Evolutionary conservation across 352 stramenopile species (phyloP).

Genomic region (Hyaloperonospora brassicae): DNA sequence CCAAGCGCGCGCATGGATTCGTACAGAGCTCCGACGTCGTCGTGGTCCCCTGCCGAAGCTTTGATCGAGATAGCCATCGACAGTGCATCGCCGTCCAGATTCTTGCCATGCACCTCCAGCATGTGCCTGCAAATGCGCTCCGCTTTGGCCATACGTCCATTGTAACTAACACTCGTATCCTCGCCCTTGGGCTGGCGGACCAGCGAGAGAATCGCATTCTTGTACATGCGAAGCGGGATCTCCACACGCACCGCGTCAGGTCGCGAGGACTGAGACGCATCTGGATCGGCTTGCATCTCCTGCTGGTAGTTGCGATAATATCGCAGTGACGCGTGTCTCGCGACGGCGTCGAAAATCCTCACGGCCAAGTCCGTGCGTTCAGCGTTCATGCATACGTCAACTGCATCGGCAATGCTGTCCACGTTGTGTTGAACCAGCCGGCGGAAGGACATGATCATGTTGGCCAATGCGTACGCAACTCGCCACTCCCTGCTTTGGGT

Average conservation of each 20-base stretch:
- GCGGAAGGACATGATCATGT: constrained; percentile 64
- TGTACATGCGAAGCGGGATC: constrained; percentile 64
- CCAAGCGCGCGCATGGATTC: constrained; percentile 57
- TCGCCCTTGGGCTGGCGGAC: constrained; percentile 34
- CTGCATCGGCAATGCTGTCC: constrained; percentile 59
- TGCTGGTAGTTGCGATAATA: constrained; percentile 20
- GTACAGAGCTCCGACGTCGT: constrained; percentile 69
- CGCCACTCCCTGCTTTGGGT: constrained; percentile 48
- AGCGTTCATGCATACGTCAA: constrained; percentile 52
- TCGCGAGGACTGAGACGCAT: constrained; percentile 8
- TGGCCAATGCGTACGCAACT: constrained; percentile 63
- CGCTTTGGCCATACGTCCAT: constrained; percentile 37
- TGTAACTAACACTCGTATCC: constrained; percentile 3
- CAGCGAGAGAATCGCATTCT: constrained; percentile 43
- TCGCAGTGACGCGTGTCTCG: constrained; percentile 37
- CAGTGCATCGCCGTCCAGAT: constrained; percentile 55
- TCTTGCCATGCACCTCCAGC: constrained; percentile 43
- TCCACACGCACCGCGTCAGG: constrained; percentile 13
- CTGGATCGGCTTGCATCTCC: constrained; percentile 13
- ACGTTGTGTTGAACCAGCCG: constrained; percentile 55
- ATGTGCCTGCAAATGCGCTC: constrained; percentile 63
- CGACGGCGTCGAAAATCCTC: constrained; percentile 52
- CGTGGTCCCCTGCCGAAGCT: constrained; percentile 55
- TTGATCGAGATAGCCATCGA: constrained; percentile 79
- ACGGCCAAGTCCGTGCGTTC: constrained; percentile 39